These are phyloP conservation scores for Herpetospermum pedunculosum DNA, from an alignment of 306 rosid genomes.

Conservation along the genomic window DNA sequence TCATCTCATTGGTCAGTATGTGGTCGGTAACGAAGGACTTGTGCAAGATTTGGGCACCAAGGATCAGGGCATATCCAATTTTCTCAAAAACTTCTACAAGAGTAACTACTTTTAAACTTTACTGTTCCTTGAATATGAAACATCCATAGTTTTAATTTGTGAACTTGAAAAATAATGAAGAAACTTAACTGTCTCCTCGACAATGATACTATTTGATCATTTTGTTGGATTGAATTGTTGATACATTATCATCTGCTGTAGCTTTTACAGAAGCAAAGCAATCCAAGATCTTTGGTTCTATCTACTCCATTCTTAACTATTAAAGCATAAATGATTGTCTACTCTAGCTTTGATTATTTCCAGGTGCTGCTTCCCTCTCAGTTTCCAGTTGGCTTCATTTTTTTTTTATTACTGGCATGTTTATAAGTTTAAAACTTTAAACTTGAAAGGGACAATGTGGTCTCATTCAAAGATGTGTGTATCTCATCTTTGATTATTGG, in stretches of 20 bases:
- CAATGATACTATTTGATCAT: background rate
- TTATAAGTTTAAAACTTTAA: background rate
- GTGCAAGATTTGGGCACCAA: conserved; percentile 51
- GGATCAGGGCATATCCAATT: conserved; percentile 48
- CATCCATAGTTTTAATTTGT: conserved; percentile 5
- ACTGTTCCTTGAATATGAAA: conserved; percentile 4
- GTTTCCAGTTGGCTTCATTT: background rate
- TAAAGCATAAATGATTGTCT: background rate
- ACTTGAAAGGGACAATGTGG: background rate
- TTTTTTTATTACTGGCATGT: background rate
- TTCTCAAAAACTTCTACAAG: conserved; percentile 64
- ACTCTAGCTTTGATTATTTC: background rate
- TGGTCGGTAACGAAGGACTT: conserved; percentile 44
- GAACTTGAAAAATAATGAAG: conserved; percentile 29
- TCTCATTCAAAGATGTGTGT: background rate
- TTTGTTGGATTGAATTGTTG: conserved; percentile 2
- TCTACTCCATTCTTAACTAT: background rate
- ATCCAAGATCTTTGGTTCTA: background rate
- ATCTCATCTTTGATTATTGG: background rate
- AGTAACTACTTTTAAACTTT: conserved; percentile 61
- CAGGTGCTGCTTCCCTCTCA: background rate
- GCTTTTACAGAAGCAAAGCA: background rate
- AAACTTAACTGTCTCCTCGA: conserved; percentile 12
- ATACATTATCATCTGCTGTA: background rate
- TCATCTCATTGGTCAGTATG: conserved; percentile 86